Evolutionary conservation across 768 basidiomycete species (phyloP), one percentile per base, ranked within the genome.

Genomic region (Rhodotorula sphaerocarpa): DNA sequence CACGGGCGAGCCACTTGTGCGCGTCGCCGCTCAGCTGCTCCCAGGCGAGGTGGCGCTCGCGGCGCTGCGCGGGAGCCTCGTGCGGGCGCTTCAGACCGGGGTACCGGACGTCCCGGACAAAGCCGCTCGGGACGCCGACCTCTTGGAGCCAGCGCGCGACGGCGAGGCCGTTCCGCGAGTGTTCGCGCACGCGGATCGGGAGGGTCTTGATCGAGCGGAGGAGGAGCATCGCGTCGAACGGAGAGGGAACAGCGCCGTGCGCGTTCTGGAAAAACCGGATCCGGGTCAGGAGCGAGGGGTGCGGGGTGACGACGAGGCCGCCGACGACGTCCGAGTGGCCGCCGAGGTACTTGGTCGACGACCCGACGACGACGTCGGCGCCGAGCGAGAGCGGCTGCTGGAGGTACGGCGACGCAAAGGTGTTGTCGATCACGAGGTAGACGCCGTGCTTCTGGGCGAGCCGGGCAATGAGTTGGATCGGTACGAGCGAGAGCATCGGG

Each of bases 281-380:
- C 55, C 79, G 81, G 10, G 81, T 73, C 1, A 77, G 74, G 57
- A 87, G 76, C 0, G 75, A 74, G 12, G 87, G 84, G 55, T 61
- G 33, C 16, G 71, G 60, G 10, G 91, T 80, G 68, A 91, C 83
- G 57, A 86, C 75, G 0, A 85, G 84, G 46, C 92, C 92, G 82
- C 91, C 88, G 71, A 95, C 79, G 73, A 93, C 88, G 74, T 97
- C 92, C 0, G 87, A 87, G 76, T 95, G 92, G 0, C 93, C 93
- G 41, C 16, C 88, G 72, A 93, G 79, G 78, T 93, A 95, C 76
- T 97, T 89, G 45, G 91, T 79, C 18, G 74, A 61, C 7, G 71
- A 72, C 2, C 30, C 48, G 7, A 90, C 65, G 69, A 90, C 87
- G 68, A 95, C 78, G 74, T 93, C 90, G 20, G 90, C 93, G 21